Conservation (phyloP, 192 early-diverging fungal species). For the Linnemannia elongata region DNA sequence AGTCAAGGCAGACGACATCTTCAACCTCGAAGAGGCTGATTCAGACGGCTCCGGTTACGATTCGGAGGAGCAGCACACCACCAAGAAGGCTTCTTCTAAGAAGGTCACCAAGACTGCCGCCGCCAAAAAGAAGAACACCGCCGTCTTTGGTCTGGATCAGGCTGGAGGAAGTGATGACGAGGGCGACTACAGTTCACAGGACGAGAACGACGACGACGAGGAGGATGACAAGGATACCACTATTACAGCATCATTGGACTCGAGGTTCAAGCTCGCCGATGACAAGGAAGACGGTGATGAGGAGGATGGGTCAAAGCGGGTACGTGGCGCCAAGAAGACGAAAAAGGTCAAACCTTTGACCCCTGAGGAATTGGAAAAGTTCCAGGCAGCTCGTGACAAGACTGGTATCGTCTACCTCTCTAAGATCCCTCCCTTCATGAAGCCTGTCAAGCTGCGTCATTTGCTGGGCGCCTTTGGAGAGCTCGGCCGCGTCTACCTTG, state of each 20-base stretch:
- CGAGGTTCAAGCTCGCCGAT: not conserved
- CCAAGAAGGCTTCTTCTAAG: slow-evolving; percentile 4
- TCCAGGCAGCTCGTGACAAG: slow-evolving; percentile 75
- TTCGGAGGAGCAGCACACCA: slow-evolving; percentile 33
- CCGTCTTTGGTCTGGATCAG: slow-evolving; percentile 48
- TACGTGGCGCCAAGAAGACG: slow-evolving; percentile 39
- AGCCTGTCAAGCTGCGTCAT: slow-evolving; percentile 81
- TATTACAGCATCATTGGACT: not conserved
- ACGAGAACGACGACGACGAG: not conserved
- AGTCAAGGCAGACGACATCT: slow-evolving; percentile 41
- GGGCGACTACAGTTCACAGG: slow-evolving; percentile 35
- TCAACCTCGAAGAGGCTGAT: slow-evolving; percentile 41
- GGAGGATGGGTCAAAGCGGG: slow-evolving; percentile 5
- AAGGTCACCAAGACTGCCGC: slow-evolving; percentile 9
- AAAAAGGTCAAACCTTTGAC: slow-evolving; percentile 75
- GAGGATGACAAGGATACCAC: slow-evolving; percentile 37
- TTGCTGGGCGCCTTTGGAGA: slow-evolving; percentile 81
- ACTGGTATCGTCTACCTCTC: slow-evolving; percentile 95
- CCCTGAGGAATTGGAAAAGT: slow-evolving; percentile 68
- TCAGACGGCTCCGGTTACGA: slow-evolving; percentile 38
- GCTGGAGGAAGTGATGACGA: slow-evolving; percentile 21
- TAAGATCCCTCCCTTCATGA: slow-evolving; percentile 94
- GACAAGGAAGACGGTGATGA: not conserved
- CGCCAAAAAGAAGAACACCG: slow-evolving; percentile 16
- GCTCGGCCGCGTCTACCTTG: slow-evolving; percentile 88